Evolutionary conservation across 257 asterid species (phyloP), one percentile per base, ranked within the genome.

Genomic region (Rauvolfia tetraphylla): DNA sequence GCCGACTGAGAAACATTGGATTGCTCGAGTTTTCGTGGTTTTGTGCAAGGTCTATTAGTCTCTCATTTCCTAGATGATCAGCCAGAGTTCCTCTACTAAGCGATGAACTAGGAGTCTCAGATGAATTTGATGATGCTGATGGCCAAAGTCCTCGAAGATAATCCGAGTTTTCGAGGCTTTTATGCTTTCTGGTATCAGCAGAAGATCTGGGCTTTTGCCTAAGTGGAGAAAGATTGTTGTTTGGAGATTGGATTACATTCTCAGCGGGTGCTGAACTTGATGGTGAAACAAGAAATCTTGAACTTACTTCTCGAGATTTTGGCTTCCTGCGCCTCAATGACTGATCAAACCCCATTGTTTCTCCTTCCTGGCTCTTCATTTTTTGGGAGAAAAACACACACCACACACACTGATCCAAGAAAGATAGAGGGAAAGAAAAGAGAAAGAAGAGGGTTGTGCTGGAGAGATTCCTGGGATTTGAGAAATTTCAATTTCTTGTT

Each of bases 141-240:
- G 98, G 96, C 98, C 98, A 93, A 8, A 89, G 91, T 22, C 92
- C 90, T 14, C 78, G 83, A 39, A 86, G 75, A 33, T 88, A 87
- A 1, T 93, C 94, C 17, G 94, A 78, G 5, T 77, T 85, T 7
- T 86, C 87, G 0, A 80, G 70, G 80, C 79, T 84, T 79, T 81
- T 82, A 72, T 80, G 84, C 78, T 83, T 91, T 41, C 78, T 78
- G 0, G 83, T 66, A 76, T 77, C 85, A 0, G 76, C 62, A 12
- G 88, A 83, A 18, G 87, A 79, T 82, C 83, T 82, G 48, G 88
- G 80, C 33, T 82, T 85, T 69, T 80, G 88, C 33, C 46, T 75
- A 25, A 76, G 27, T 0, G 87, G 89, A 4, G 89, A 56, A 36
- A 81, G 84, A 51, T 67, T 78, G 23, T 27, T 75, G 75, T 72